A percentile compares a stretch with the other conserved stretches of the same genome.
phyloP scores from a whole-genome alignment of 306 rosid species.

The Inga leiocalycina region DNA sequence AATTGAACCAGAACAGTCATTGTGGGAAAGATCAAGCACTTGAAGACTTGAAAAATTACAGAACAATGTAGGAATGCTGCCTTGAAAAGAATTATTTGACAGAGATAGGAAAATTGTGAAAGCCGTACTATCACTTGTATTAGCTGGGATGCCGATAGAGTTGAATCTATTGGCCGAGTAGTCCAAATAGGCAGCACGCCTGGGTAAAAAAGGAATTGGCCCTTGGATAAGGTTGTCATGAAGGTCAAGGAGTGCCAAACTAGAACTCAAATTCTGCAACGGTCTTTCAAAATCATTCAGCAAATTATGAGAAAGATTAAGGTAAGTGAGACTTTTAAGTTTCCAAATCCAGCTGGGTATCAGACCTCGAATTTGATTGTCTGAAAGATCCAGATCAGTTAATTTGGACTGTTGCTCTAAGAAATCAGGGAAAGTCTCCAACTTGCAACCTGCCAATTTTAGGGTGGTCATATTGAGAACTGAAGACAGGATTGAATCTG shows the following conservation, averaged over 20 bases:
- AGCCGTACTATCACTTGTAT: no score
- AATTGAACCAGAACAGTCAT: no score
- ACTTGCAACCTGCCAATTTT: slow-evolving; percentile 45
- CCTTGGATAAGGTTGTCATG: slow-evolving; percentile 49
- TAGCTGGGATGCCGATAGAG: slow-evolving; percentile 18
- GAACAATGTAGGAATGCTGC: no score
- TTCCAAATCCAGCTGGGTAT: slow-evolving; percentile 71
- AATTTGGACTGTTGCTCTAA: slow-evolving; percentile 44
- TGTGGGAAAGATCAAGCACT: no score
- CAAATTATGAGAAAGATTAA: slow-evolving; percentile 62
- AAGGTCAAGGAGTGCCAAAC: slow-evolving; percentile 37
- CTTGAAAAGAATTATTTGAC: no score
- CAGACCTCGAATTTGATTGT: slow-evolving; percentile 44
- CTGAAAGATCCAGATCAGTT: slow-evolving; percentile 43
- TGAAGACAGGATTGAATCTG: not conserved
- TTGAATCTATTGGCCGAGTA: slow-evolving; percentile 45
- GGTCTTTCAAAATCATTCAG: slow-evolving; percentile 40
- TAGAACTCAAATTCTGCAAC: slow-evolving; percentile 1
- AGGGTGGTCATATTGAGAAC: slow-evolving; percentile 35
- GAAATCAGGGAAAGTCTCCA: slow-evolving; percentile 45
- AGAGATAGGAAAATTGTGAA: no score
- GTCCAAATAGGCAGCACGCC: slow-evolving; percentile 16
- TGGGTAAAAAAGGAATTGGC: slow-evolving; percentile 19
- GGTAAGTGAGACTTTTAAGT: slow-evolving; percentile 8
- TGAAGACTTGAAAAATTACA: no score